Conservation (phyloP, 1,284 basidiomycete genomes). For the Ceratobasidium sp. region DNA sequence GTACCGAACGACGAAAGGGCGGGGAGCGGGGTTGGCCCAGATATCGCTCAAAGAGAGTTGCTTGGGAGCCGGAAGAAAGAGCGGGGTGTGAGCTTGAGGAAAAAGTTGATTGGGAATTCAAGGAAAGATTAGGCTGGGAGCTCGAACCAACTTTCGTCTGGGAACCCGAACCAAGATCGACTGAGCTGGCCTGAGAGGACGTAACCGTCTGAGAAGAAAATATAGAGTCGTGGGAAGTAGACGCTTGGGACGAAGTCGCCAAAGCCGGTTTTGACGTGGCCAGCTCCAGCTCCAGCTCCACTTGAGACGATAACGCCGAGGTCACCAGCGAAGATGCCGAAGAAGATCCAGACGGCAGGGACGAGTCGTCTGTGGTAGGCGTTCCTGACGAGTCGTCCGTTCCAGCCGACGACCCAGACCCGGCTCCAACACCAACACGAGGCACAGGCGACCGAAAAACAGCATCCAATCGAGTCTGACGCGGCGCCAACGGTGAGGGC, state of each 20-base stretch:
- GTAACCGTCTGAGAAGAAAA: slow-evolving; percentile 21
- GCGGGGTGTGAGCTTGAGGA: too few species aligned
- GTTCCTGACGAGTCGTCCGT: too few species aligned
- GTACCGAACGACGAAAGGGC: not conserved
- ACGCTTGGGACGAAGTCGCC: not conserved
- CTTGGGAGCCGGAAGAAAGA: too few species aligned
- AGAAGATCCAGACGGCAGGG: not conserved
- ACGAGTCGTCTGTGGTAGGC: not conserved
- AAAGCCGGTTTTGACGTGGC: too few species aligned
- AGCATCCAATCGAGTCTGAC: slow-evolving; percentile 2
- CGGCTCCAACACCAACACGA: not conserved
- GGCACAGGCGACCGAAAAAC: slow-evolving; percentile 7
- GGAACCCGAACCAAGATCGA: not conserved
- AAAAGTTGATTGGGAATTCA: not conserved
- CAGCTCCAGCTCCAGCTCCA: slow-evolving; percentile 11
- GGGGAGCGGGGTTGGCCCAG: not conserved
- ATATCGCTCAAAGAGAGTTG: not conserved
- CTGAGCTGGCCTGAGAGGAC: not conserved
- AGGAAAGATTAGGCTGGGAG: not conserved
- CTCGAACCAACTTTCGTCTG: not conserved
- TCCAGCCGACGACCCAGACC: too few species aligned
- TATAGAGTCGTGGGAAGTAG: slow-evolving; percentile 25
- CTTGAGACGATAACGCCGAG: slow-evolving; percentile 11
- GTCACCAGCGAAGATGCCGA: not conserved
- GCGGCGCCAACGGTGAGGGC: not conserved